These are phyloP conservation scores for Epichloe glyceriae DNA, from an alignment of 2,329 filamentous ascomycete species.

Conservation along the genomic window DNA sequence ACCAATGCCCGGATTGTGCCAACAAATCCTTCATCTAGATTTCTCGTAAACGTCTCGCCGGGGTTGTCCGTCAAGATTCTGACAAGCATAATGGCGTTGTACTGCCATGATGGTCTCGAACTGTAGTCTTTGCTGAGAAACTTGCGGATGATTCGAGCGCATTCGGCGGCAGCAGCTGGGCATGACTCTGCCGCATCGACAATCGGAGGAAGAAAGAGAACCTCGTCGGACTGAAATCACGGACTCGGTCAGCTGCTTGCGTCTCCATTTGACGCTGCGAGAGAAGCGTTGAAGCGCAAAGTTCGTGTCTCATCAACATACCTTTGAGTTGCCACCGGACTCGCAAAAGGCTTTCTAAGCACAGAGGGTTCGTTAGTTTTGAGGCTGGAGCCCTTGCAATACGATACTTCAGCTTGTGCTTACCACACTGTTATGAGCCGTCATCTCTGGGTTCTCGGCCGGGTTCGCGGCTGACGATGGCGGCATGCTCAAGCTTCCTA, in stretches of 20 bases:
- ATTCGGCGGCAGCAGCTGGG: slow-evolving; percentile 69
- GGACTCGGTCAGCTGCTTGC: not conserved
- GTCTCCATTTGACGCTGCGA: not conserved
- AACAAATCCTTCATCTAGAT: slow-evolving; percentile 76
- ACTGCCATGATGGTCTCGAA: slow-evolving; percentile 58
- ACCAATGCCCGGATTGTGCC: slow-evolving; percentile 63
- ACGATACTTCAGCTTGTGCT: slow-evolving; percentile 15
- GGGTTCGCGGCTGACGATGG: slow-evolving; percentile 14
- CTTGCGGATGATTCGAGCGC: slow-evolving; percentile 68
- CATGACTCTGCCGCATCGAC: slow-evolving; percentile 93
- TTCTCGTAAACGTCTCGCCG: slow-evolving; percentile 77
- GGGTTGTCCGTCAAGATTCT: slow-evolving; percentile 90
- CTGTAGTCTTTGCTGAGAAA: slow-evolving; percentile 64
- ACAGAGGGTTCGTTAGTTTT: slow-evolving; percentile 12
- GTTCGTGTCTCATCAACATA: slow-evolving; percentile 17
- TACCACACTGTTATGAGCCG: slow-evolving; percentile 54
- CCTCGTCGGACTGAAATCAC: slow-evolving; percentile 62
- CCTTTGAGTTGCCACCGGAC: slow-evolving; percentile 47
- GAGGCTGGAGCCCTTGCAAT: no score
- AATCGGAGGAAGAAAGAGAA: slow-evolving; percentile 81
- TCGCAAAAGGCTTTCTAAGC: slow-evolving; percentile 68
- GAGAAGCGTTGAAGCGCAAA: not conserved
- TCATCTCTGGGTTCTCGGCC: slow-evolving; percentile 53
- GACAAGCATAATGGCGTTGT: slow-evolving; percentile 92
- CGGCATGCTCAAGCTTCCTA: slow-evolving; percentile 5